Conservation (phyloP, 139 green algal genomes). For the Chlorella sp. region DNA sequence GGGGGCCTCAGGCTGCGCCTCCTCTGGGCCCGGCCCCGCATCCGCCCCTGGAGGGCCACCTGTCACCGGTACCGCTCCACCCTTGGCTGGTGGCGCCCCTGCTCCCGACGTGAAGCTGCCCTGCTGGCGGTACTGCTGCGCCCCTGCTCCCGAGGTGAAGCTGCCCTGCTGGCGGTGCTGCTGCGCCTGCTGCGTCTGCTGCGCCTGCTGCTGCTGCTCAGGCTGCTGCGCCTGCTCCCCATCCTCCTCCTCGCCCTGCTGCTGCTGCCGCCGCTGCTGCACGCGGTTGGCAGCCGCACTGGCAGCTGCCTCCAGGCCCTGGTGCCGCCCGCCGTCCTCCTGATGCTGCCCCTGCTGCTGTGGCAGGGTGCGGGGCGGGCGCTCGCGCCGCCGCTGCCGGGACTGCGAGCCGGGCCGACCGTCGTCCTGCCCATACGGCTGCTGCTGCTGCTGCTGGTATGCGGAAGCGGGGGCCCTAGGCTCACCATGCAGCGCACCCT, state of each 20-base stretch:
- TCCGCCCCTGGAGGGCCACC: not conserved
- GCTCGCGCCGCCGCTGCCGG: not conserved
- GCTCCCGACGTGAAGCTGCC: not conserved
- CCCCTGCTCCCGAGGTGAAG: no score
- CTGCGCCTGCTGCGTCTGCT: not conserved
- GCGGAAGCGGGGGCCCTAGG: not conserved
- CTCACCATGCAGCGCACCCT: not conserved
- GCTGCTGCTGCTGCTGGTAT: not conserved
- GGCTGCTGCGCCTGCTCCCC: not conserved
- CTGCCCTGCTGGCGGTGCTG: not conserved
- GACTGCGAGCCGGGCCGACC: not conserved
- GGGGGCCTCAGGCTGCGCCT: slow-evolving; percentile 1
- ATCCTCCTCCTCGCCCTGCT: not conserved
- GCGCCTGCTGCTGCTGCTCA: not conserved
- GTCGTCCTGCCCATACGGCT: not conserved
- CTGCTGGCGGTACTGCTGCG: not conserved
- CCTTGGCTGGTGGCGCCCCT: not conserved
- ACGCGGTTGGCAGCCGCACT: slow-evolving; percentile 7
- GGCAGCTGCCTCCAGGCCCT: slow-evolving; percentile 8
- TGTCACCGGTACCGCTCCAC: not conserved
- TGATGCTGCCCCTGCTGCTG: not conserved
- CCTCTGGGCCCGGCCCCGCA: not conserved
- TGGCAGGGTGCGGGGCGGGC: not conserved
- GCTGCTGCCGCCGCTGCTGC: slow-evolving; percentile 3
- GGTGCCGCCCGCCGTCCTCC: not conserved